Conservation (phyloP, 192 early-diverging fungal genomes). For the Backusella mclennaniae region DNA sequence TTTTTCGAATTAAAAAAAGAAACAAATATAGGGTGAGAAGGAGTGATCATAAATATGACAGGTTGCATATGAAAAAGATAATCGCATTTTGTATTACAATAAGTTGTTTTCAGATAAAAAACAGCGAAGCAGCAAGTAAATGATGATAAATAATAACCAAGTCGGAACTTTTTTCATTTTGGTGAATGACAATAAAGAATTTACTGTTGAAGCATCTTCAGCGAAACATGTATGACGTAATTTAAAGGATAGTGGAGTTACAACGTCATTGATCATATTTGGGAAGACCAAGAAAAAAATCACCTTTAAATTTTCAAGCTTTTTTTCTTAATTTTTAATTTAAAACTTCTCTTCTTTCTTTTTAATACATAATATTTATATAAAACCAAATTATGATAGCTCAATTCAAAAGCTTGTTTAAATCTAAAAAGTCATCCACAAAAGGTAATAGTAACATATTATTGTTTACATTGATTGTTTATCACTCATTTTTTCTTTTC, state of each 20-base stretch:
- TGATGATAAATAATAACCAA: not conserved
- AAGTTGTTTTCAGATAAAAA: not conserved
- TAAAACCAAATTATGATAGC: not conserved
- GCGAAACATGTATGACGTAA: conserved; percentile 4
- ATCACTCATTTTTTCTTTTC: not conserved
- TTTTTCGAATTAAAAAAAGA: not conserved
- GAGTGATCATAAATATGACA: not conserved
- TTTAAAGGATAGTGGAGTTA: not conserved
- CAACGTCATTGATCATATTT: not conserved
- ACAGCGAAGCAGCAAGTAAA: not conserved
- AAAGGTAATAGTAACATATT: conserved; percentile 1
- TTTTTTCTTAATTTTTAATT: not conserved
- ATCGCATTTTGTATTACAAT: not conserved
- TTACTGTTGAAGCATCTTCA: not conserved
- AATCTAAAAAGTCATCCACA: not conserved
- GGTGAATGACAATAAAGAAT: not conserved
- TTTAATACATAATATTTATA: not conserved
- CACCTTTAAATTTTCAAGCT: not conserved
- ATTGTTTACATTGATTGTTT: not conserved
- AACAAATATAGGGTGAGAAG: not conserved
- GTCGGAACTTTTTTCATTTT: not conserved
- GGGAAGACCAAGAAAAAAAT: not conserved
- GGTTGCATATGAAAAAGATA: not conserved
- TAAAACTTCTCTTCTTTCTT: not conserved
- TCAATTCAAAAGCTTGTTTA: conserved; percentile 12